Conservation (phyloP, 2,329 filamentous ascomycete genomes). For the Fusarium sp. region DNA sequence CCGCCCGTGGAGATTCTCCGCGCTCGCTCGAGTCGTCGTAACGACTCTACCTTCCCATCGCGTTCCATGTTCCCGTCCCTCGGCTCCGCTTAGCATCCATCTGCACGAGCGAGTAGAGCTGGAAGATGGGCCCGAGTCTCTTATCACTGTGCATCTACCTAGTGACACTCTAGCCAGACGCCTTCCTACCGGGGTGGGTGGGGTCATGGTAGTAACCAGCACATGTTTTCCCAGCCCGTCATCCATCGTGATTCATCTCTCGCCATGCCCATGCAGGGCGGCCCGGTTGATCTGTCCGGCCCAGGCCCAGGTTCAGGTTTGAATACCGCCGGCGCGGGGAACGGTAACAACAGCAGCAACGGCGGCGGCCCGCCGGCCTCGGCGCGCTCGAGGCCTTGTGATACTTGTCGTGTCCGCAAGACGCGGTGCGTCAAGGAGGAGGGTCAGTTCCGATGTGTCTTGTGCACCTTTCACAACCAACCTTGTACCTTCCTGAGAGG, state of each 20-base stretch:
- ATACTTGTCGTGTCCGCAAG: slow-evolving; percentile 75
- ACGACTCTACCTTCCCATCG: slow-evolving; percentile 9
- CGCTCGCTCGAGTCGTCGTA: slow-evolving; percentile 5
- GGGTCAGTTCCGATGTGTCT: slow-evolving; percentile 68
- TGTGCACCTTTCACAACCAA: slow-evolving; percentile 75
- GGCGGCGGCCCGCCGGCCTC: slow-evolving; percentile 12
- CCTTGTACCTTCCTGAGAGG: slow-evolving; percentile 72
- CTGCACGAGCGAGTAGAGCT: slow-evolving; percentile 6
- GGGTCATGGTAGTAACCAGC: slow-evolving; percentile 21
- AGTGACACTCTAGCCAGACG: slow-evolving; percentile 19
- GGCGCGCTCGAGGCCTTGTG: slow-evolving; percentile 61
- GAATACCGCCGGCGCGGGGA: slow-evolving; percentile 11
- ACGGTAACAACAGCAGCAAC: slow-evolving; percentile 1
- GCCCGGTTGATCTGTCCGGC: slow-evolving; percentile 29
- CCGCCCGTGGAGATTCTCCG: slow-evolving; percentile 12
- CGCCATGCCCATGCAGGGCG: slow-evolving; percentile 34
- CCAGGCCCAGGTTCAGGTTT: slow-evolving; percentile 1
- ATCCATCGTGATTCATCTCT: slow-evolving; percentile 34
- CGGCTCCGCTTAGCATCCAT: slow-evolving; percentile 26
- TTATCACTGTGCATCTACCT: slow-evolving; percentile 39
- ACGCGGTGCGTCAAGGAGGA: slow-evolving; percentile 74
- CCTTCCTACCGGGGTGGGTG: slow-evolving; percentile 25
- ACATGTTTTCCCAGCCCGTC: slow-evolving; percentile 41
- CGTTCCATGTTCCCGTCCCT: slow-evolving; percentile 14
- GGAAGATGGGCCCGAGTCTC: slow-evolving; percentile 41